Evolutionary conservation across 306 rosid species (phyloP), one percentile per base, ranked within the genome.

Genomic region (Fragaria vesca): DNA sequence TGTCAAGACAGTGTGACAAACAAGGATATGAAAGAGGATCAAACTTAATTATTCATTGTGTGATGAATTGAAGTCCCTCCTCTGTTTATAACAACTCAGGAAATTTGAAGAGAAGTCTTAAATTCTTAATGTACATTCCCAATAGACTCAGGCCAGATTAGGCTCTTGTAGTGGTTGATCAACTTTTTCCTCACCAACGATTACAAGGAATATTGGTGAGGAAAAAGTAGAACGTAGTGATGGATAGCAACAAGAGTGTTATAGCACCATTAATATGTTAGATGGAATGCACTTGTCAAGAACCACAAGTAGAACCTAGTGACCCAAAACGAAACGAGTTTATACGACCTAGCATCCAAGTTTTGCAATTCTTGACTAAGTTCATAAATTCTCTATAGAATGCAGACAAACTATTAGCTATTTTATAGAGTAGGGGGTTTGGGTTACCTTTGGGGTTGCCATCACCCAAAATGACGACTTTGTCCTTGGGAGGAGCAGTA

Each of bases 371-470:
- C 18, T n/a, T 55, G 3, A 18, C 7, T 0, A 57, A 21, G 5
- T 57, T n/a, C 4, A 21, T n/a, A 57, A n/a, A 20, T 24, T 57
- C 32, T 57, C 30, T n/a, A 21, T 9, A 8, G 1, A 57, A 58
- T 24, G 15, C 16, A 12, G 65, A 58, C 15, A 11, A 61, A 26
- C 8, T 3, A 26, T 60, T 10, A 4, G 34, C 36, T 26, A 12
- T 13, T 26, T 60, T 10, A 11, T 0, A 10, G 1, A 61, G 8
- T n/a, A 7, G 34, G 12, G 36, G 13, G 36, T 18, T 16, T 45
- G 20, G 45, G 17, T 13, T 76, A 79, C 85, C 88, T 82, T 85
- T 72, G n/a, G 81, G 83, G 70, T 40, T 85, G 43, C 88, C 88
- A 79, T 85, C 83, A 21, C 88, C 88, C 61, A 85, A 58, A 47